Evolutionary conservation across 2,329 filamentous ascomycete genomes (phyloP), one percentile per base, ranked within the genome.

Genomic region (Aspergillus piperis): DNA sequence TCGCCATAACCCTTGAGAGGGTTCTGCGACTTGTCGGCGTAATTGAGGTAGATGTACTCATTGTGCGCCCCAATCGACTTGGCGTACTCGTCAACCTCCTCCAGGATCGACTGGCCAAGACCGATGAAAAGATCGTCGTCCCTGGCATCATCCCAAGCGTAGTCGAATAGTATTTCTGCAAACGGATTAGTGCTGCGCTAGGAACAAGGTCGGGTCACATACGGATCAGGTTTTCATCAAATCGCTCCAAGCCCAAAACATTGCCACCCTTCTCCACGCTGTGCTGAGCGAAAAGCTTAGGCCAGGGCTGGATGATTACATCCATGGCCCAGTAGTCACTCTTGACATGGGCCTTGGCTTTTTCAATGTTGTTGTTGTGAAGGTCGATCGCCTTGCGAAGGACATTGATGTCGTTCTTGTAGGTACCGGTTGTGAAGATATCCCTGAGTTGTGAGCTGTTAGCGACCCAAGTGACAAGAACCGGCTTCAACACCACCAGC

Each of bases 31-130:
- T 69, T 66, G 8, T 75, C 73, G 1, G 80, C 80, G 56, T 83
- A 83, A 64, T 83, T 82, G 51, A 80, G 73, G 64, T 82, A 82
- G 32, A 82, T 58, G 39, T 64, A 60, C 36, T 73, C 81, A 0
- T 71, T 70, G 54, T 77, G 71, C 13, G 53, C 58, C 8, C 56
- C 66, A 30, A 65, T 55, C 2, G 58, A 62, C 32, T 62, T 62
- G 1, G 66, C 68, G 41, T 75, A 67, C 0, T 78, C 61, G 0
- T 72, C 73, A 6, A 69, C 66, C n/a, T 70, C 64, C 44, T 65
- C 69, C 0, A 75, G 71, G 4, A 71, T 65, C 3, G 58, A 55
- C 15, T 74, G 60, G 3, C 75, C 63, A 0, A 70, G 59, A 5
- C 32, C 73, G 59, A 5, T 67, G 71, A 80, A 67, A 1, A 69